Conservation (phyloP, 2,329 filamentous ascomycete genomes). For the Colletotrichum agaves region DNA sequence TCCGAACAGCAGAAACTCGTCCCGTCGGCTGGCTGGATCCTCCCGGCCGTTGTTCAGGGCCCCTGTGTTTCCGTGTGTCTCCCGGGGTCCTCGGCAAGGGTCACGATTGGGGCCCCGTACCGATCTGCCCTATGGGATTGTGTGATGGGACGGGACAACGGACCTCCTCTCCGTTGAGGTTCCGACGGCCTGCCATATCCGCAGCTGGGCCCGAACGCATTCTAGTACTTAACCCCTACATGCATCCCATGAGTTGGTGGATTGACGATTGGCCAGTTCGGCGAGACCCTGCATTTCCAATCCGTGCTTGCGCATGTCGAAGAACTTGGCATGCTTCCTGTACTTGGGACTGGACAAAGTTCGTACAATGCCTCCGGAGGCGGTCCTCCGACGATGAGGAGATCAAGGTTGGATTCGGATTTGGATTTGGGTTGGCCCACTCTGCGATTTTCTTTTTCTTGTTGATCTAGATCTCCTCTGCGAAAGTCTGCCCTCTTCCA, state of each 20-base stretch:
- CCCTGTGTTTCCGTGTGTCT: neutral
- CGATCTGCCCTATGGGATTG: constrained; percentile 2
- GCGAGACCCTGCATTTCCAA: neutral
- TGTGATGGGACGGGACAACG: neutral
- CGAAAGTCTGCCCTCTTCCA: too few species aligned
- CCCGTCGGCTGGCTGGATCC: neutral
- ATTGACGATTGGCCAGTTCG: neutral
- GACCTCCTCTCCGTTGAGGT: neutral
- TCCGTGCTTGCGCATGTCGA: neutral
- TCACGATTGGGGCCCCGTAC: neutral
- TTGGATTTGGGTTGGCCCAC: neutral
- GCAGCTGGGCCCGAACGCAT: neutral
- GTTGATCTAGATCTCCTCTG: neutral
- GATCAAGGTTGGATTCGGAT: neutral
- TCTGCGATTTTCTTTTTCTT: neutral
- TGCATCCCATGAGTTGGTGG: too few species aligned
- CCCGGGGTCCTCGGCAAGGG: neutral
- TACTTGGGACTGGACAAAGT: neutral
- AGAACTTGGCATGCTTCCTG: neutral
- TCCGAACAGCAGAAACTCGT: neutral
- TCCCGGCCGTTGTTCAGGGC: neutral
- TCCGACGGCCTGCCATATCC: constrained; percentile 9
- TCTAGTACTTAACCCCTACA: too few species aligned
- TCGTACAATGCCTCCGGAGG: neutral
- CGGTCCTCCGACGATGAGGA: neutral